A percentile compares a stretch with the other conserved stretches of the same genome.
These are phyloP conservation scores for Colletotrichum sojae DNA, from an alignment of 2,329 filamentous ascomycete species.

Conservation along the genomic window DNA sequence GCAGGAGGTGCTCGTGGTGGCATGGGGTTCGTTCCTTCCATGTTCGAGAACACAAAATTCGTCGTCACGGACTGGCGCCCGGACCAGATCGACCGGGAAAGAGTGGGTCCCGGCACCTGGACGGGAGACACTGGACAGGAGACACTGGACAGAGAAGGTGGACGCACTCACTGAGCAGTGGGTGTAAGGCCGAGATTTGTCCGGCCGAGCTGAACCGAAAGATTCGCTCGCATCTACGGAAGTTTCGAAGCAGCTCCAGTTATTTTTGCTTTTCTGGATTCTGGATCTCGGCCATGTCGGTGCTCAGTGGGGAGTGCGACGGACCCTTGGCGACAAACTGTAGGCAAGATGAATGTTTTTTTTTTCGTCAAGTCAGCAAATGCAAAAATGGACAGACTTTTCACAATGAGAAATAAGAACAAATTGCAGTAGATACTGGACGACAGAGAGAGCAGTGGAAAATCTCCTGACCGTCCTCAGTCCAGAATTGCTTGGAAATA, in stretches of 20 bases:
- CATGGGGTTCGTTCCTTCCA: too few relatives aligned
- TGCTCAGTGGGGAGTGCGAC: neutral
- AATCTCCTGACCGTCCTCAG: slow-evolving; percentile 21
- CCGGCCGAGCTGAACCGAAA: slow-evolving; percentile 40
- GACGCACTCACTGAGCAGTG: too few relatives aligned
- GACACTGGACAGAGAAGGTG: too few relatives aligned
- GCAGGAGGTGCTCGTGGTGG: too few relatives aligned
- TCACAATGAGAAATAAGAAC: neutral
- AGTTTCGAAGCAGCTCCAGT: slow-evolving; percentile 31
- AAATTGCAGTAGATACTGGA: neutral
- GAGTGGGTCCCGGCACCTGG: neutral
- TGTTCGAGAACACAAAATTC: too few relatives aligned
- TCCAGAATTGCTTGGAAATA: slow-evolving; percentile 22
- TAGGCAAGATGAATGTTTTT: too few relatives aligned
- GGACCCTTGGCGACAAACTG: neutral
- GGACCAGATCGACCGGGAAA: slow-evolving; percentile 12
- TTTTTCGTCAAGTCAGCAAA: too few relatives aligned
- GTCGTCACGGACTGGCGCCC: neutral
- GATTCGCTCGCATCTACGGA: slow-evolving; percentile 38
- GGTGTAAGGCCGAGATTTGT: slow-evolving; percentile 37
- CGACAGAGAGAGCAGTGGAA: neutral
- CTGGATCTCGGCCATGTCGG: slow-evolving; percentile 12
- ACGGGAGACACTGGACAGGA: too few relatives aligned
- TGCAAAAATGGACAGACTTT: neutral
- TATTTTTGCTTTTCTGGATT: slow-evolving; percentile 3